These are phyloP conservation scores for Blastobotrys peoriensis DNA, from an alignment of 805 yeast species.

Conservation along the genomic window DNA sequence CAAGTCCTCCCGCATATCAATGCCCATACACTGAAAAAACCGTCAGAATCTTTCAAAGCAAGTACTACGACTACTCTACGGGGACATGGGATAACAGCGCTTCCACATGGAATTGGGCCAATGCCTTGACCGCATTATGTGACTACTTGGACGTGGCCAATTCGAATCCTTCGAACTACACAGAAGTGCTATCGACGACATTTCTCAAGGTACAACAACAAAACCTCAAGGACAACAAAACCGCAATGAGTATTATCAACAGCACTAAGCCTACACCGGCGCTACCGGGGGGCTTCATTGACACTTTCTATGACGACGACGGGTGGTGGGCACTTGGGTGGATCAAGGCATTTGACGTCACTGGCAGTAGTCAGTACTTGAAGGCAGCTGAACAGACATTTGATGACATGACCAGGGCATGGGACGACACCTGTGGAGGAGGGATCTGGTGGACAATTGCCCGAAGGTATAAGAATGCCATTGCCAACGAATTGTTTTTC, in stretches of 20 bases:
- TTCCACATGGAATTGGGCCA: neutral
- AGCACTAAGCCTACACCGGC: constrained; percentile 7
- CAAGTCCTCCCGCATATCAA: too few species aligned
- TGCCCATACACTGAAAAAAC: neutral
- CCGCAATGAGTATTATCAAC: neutral
- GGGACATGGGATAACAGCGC: neutral
- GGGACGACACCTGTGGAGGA: constrained; percentile 13
- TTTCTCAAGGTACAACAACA: neutral
- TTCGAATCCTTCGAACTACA: neutral
- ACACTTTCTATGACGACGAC: constrained; percentile 12
- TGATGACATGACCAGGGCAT: constrained; percentile 9
- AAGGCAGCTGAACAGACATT: constrained; percentile 9
- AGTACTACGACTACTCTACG: neutral
- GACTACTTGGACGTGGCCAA: neutral
- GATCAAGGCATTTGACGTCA: constrained; percentile 12
- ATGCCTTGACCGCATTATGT: neutral
- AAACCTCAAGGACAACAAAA: neutral
- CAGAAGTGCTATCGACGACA: neutral
- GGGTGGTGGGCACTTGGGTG: constrained; percentile 17
- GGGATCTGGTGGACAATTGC: constrained; percentile 15
- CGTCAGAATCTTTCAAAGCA: neutral
- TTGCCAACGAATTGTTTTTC: constrained; percentile 15
- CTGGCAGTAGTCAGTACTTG: constrained; percentile 6
- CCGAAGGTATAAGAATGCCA: constrained; percentile 12
- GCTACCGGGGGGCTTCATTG: constrained; percentile 10